phyloP scores from a whole-genome alignment of 768 basidiomycete species.

The Chalciporus chontae region DNA sequence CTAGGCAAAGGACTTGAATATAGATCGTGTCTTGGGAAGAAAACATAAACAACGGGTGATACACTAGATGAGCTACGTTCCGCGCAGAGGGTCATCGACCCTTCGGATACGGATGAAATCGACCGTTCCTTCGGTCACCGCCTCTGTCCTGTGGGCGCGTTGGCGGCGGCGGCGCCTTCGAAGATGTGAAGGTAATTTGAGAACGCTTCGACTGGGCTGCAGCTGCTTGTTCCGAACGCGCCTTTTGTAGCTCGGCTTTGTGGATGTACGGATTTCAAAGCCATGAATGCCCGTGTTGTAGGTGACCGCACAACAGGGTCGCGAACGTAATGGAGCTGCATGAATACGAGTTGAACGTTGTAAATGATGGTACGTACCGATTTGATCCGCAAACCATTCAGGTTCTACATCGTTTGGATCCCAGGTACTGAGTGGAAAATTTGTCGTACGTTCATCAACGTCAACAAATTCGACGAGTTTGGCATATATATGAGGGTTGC shows the following conservation, averaged over 20 bases:
- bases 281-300: not conserved
- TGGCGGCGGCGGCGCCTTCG: constrained; percentile 15
- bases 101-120: constrained; percentile 29
- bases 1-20: no score
- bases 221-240: constrained; percentile 57
- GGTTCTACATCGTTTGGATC: constrained; percentile 58
- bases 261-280: constrained; percentile 5
- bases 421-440: constrained; percentile 76
- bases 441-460: constrained; percentile 83
- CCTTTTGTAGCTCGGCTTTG: constrained; percentile 62
- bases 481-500: constrained; percentile 94
- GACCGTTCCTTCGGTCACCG: constrained; percentile 16
- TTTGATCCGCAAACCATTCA: constrained; percentile 73
- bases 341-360: constrained; percentile 25
- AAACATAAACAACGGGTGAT: constrained; percentile 3
- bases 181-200: constrained; percentile 59
- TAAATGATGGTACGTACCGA: constrained; percentile 54
- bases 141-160: constrained; percentile 17
- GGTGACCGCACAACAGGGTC: not conserved
- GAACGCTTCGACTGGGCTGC: constrained; percentile 53
- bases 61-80: constrained; percentile 12
- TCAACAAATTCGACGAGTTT: constrained; percentile 94
- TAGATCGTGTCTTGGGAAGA: constrained; percentile 2
- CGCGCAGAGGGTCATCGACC: constrained; percentile 14
- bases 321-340: constrained; percentile 12